Base-by-base conservation (phyloP, 225 moss, liverwort and hornwort species). In the Lunularia cruciata region DNA sequence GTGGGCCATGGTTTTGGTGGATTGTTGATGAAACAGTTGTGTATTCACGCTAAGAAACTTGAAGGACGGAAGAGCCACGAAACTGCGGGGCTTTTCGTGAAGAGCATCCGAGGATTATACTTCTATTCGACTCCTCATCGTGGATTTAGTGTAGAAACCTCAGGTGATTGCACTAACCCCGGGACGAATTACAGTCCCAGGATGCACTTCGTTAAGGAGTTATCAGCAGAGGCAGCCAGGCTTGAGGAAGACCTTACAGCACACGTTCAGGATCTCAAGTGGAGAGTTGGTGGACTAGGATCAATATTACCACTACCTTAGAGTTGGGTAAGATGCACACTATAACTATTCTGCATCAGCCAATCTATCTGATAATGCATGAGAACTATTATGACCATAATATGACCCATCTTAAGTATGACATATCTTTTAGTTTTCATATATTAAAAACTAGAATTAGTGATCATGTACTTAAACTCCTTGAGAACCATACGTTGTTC, bases 1-100 rank as follows among this genome's bases (percentile, higher is more conserved):
- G 66, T 74, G 4, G 58, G 73, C 0, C 42, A 73, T 4, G 34
- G 65, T n/a, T 66, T 74, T 47, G 56, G 56, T 30, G 56, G 56
- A 1, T 25, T 56, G 13, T 6, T 40, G 13, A 62, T 72, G 2
- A 62, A 72, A 36, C 32, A 60, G 3, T 2, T 72, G 10, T 47
- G 57, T 48, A 8, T 57, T 26, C 36, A 74, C 8, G 45, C 57
- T 1, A n/a, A 27, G 20, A 32, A 3, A 18, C 6, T 20, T 22
- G 14, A 12, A 26, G 25, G 0, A 0, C 4, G 37, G 23, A 15
- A 25, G 4, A 5, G 31, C 6, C 10, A 7, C 7, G 67, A 8
- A n/a, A 5, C 4, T 7, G 4, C 42, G 14, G 26, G 23, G 4
- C 39, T 18, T 6, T 22, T 69, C 27, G 3, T 69, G 38, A 27